phyloP scores from a whole-genome alignment of 2,329 filamentous ascomycete genomes.

The Cryphonectria parasitica region DNA sequence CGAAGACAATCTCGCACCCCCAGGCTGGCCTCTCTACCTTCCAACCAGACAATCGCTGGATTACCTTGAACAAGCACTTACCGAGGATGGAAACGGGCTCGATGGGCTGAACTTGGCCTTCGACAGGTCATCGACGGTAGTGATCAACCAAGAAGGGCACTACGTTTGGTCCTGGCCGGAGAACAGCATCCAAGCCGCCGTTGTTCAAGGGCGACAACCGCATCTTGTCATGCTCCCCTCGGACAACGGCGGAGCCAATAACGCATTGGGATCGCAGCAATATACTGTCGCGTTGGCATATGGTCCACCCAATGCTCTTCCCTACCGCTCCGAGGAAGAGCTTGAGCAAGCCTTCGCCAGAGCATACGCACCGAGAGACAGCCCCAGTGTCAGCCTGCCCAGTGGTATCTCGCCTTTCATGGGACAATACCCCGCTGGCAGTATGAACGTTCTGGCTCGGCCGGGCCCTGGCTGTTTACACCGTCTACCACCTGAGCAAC shows the following conservation, averaged over 20 bases:
- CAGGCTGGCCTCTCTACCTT: neutral
- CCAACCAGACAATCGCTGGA: neutral
- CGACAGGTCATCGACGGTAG: neutral
- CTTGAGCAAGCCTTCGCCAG: neutral
- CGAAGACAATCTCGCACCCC: neutral
- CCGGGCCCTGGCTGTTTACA: neutral
- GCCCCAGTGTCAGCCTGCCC: neutral
- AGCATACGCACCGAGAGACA: neutral
- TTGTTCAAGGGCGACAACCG: neutral
- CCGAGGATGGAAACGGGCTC: neutral
- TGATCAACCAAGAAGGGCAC: neutral
- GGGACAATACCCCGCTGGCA: neutral
- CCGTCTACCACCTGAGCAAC: neutral
- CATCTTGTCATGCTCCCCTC: neutral
- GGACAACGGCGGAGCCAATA: neutral
- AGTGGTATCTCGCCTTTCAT: neutral
- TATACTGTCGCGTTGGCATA: neutral
- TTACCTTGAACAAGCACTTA: neutral
- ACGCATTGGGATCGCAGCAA: neutral
- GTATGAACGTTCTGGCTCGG: neutral
- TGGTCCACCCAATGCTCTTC: neutral
- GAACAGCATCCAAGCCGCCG: neutral
- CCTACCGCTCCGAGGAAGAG: neutral
- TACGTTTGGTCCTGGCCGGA: neutral
- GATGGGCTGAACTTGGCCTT: neutral